phyloP scores from a whole-genome alignment of 345 rosid genomes.

The Pugionium dolabratum region DNA sequence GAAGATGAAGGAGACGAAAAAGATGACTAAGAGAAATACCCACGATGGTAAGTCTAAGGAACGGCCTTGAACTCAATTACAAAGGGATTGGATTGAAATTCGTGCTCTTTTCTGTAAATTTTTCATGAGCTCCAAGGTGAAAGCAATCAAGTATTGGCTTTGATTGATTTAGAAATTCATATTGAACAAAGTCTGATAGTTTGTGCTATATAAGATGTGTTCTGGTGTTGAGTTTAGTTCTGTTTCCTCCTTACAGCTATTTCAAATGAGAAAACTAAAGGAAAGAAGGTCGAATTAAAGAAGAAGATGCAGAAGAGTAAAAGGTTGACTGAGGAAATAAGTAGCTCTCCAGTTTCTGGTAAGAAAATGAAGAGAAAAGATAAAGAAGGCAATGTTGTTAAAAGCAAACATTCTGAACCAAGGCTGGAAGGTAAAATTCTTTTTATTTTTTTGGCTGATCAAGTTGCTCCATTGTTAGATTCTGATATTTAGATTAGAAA shows the following conservation, averaged over 20 bases:
- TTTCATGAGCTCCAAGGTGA: constrained; percentile 16
- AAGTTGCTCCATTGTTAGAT: not conserved
- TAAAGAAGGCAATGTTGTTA: too few species aligned
- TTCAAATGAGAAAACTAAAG: too few species aligned
- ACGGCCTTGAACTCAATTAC: not conserved
- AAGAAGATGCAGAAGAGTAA: too few species aligned
- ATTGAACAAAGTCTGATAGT: not conserved
- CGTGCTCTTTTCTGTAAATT: not conserved
- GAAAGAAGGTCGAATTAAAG: too few species aligned
- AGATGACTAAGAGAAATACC: not conserved
- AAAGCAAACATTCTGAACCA: too few species aligned
- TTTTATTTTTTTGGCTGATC: not conserved
- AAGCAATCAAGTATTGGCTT: not conserved
- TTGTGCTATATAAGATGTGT: constrained; percentile 14
- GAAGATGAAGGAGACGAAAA: not conserved
- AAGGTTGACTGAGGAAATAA: too few species aligned
- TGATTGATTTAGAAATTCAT: not conserved
- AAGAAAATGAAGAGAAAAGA: too few species aligned
- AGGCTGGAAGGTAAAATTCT: too few species aligned
- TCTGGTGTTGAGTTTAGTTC: constrained; percentile 14
- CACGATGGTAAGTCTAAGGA: not conserved
- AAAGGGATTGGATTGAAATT: not conserved
- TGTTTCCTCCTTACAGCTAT: constrained; percentile 20
- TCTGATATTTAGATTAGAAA: constrained; percentile 24
- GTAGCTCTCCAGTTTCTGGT: too few species aligned